Evolutionary conservation across 345 rosid species (phyloP).

Genomic region (Populus pruinosa): DNA sequence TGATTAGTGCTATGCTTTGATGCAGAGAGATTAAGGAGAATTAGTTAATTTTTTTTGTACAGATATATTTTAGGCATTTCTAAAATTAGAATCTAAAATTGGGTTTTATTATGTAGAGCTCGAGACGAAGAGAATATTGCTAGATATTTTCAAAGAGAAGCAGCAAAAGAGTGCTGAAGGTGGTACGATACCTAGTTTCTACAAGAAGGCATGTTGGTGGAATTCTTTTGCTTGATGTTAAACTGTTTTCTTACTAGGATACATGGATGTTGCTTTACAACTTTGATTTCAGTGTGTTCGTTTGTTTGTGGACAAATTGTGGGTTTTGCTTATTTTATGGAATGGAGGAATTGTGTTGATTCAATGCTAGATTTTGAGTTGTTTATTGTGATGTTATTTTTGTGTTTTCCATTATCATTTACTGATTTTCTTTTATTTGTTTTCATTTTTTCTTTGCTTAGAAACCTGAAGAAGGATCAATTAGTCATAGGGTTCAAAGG

Average conservation of each 20-base stretch:
- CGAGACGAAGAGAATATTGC: conserved; percentile 94
- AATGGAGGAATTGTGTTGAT: neutral
- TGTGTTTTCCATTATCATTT: too few species aligned
- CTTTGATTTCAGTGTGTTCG: neutral
- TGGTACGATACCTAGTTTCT: conserved; percentile 86
- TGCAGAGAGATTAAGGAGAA: neutral
- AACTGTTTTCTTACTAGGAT: neutral
- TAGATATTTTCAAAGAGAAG: conserved; percentile 96
- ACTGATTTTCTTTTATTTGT: neutral
- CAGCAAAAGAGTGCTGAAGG: conserved; percentile 89
- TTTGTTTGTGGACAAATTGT: neutral
- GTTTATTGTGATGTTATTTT: neutral
- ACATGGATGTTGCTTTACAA: neutral
- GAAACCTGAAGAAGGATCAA: conserved; percentile 99
- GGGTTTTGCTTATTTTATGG: neutral
- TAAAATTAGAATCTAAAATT: neutral
- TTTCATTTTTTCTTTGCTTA: conserved; percentile 37
- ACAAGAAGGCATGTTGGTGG: conserved; percentile 73
- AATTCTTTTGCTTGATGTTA: conserved; percentile 3
- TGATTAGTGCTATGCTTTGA: neutral
- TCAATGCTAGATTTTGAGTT: neutral
- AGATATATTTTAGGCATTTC: neutral
- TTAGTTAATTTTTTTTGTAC: neutral
- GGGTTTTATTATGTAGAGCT: conserved; percentile 56
- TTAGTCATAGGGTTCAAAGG: conserved; percentile 87